Percentiles rank a stretch among this genome's conserved stretches.
These are phyloP conservation scores for Trichoderma brevicompactum DNA, from an alignment of 2,329 filamentous ascomycete genomes.

Conservation along the genomic window DNA sequence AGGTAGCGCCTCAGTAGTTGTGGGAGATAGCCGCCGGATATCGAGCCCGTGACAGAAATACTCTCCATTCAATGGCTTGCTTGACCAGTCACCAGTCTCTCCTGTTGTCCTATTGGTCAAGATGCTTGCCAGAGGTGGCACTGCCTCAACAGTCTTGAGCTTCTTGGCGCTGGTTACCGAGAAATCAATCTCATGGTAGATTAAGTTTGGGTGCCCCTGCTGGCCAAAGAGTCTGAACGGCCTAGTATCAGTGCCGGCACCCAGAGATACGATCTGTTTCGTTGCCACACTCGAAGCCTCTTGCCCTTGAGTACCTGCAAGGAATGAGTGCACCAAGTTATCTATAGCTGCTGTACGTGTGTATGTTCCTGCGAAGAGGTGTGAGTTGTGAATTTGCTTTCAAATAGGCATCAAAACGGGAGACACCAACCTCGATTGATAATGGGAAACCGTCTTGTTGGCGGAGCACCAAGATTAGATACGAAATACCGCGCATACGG, in stretches of 20 bases:
- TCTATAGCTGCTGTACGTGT: constrained; percentile 86
- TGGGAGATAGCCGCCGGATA: constrained; percentile 60
- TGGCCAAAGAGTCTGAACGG: constrained; percentile 73
- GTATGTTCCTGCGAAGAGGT: constrained; percentile 72
- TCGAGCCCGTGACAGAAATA: constrained; percentile 70
- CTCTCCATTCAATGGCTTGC: constrained; percentile 45
- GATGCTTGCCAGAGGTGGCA: constrained; percentile 47
- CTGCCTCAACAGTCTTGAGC: constrained; percentile 56
- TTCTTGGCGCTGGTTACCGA: constrained; percentile 72
- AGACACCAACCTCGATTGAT: constrained; percentile 80
- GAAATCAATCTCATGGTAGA: constrained; percentile 96
- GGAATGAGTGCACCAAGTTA: constrained; percentile 72
- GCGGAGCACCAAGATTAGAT: constrained; percentile 49
- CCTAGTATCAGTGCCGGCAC: constrained; percentile 91
- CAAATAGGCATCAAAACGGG: too few relatives aligned
- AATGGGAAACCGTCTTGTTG: constrained; percentile 75
- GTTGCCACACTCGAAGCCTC: neutral
- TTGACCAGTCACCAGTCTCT: constrained; percentile 48
- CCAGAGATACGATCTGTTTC: constrained; percentile 87
- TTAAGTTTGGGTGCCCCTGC: constrained; percentile 48
- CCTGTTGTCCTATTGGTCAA: constrained; percentile 42
- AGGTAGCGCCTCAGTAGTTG: constrained; percentile 32
- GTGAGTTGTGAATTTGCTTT: neutral
- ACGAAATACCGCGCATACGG: constrained; percentile 76
- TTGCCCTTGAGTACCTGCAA: constrained; percentile 47